Base-by-base conservation (phyloP, 768 basidiomycete genomes). In the Phlebiopsis flavidoalba region DNA sequence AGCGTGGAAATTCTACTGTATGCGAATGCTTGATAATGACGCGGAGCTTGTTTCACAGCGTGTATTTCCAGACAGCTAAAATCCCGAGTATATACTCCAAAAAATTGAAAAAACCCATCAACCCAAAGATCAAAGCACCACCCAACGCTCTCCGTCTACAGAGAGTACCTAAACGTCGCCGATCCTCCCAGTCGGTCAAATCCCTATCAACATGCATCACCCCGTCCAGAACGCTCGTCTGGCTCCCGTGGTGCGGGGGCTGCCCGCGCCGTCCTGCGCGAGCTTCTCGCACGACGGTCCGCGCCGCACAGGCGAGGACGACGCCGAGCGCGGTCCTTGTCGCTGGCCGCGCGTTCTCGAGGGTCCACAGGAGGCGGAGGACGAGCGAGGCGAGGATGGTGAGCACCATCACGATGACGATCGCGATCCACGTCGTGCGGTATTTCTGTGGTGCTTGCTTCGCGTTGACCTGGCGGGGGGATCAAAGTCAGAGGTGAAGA, bases 381-480 rank as follows among this genome's bases (percentile, higher is more conserved):
- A 57, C 21, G 43, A 55, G 24, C 24, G 60, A 21, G 5, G 53
- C 53, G 3, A 61, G 31, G n/a, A 61, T 56, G 24, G 60, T 61
- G 53, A 56, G 49, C 21, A 37, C 43, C 60, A 61, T 61, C 7
- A 61, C 60, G n/a, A 61, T 21, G 49, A 61, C 56, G 7, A 33
- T 56, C 14, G 60, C 4, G 33, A 61, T 61, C 60, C 60, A 61
- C 45, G 60, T 61, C 60, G 60, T 61, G 54, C 60, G 60, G 36
- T 61, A 61, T 22, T 61, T 56, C 36, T 37, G 6, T 3, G 53
- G 47, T 11, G 60, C 60, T 46, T 61, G 53, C 43, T 61, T 53
- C 19, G 15, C 40, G 55, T 61, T 57, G 46, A 61, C 60, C 60
- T 61, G 51, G 6, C 35, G 26, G 6, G 6, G 26, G 5, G 19